phyloP scores from a whole-genome alignment of 2,329 filamentous ascomycete species.

The Colletotrichum noveboracense region DNA sequence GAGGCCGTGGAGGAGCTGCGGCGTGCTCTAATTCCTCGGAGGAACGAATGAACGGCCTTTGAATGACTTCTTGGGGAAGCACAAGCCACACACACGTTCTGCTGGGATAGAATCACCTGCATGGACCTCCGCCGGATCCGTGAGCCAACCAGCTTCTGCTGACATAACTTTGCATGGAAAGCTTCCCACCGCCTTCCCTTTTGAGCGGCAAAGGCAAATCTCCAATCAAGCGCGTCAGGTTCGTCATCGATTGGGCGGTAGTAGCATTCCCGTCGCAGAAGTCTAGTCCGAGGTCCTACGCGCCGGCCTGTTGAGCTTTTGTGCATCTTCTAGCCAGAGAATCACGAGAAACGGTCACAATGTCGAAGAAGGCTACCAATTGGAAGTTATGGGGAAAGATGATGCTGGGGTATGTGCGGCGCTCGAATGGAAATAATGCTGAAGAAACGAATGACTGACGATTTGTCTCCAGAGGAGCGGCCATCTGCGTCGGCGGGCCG shows the following conservation, averaged over 20 bases:
- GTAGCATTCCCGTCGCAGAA: background rate
- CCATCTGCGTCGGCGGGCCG: slow-evolving; percentile 82
- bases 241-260: slow-evolving; percentile 16
- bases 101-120: slow-evolving; percentile 3
- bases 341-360: slow-evolving; percentile 21
- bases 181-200: slow-evolving; percentile 9
- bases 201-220: background rate
- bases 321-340: background rate
- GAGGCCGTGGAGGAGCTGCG: background rate
- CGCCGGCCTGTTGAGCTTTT: background rate
- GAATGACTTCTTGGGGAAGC: background rate
- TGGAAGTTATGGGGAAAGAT: slow-evolving; percentile 73
- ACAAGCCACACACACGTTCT: background rate
- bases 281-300: background rate
- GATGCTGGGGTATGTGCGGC: slow-evolving; percentile 63
- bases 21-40: background rate
- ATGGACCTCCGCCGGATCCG: background rate
- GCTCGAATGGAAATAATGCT: background rate
- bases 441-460: background rate
- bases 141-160: background rate
- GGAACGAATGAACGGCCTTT: background rate
- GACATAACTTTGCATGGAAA: background rate
- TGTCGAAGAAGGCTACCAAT: slow-evolving; percentile 55
- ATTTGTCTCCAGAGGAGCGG: slow-evolving; percentile 61
- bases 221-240: slow-evolving; percentile 17